Evolutionary conservation across 2,329 filamentous ascomycete genomes (phyloP).

Genomic region (Hymenoscyphus occultus): DNA sequence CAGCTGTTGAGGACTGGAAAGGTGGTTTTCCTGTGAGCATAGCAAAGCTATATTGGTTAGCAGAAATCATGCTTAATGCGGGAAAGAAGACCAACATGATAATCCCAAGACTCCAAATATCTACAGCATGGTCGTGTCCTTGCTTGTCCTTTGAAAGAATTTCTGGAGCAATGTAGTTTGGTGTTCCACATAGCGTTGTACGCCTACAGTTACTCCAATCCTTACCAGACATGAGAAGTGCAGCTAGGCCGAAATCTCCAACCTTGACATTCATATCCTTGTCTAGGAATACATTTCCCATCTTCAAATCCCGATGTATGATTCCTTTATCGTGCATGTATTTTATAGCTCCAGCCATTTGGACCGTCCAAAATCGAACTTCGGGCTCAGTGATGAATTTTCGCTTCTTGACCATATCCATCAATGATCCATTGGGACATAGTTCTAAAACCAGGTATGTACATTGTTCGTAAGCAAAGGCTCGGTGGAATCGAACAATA

Average conservation of each 20-base stretch:
- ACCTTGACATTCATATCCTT: constrained; percentile 96
- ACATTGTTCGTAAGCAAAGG: constrained; percentile 83
- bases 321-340: constrained; percentile 96
- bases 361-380: constrained; percentile 88
- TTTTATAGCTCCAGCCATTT: constrained; percentile 95
- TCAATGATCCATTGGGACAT: constrained; percentile 91
- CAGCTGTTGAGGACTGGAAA: constrained; percentile 87
- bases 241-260: constrained; percentile 93
- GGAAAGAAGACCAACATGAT: constrained; percentile 66
- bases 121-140: constrained; percentile 95
- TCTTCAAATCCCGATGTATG: constrained; percentile 95
- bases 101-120: constrained; percentile 96
- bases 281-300: constrained; percentile 96
- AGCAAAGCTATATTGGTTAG: constrained; percentile 64
- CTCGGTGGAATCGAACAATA: constrained; percentile 91
- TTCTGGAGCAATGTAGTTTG: constrained; percentile 97
- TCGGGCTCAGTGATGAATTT: constrained; percentile 91
- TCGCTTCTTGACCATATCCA: constrained; percentile 94
- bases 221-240: constrained; percentile 84
- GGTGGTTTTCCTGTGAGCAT: constrained; percentile 96
- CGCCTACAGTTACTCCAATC: constrained; percentile 79
- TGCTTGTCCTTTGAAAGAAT: constrained; percentile 92
- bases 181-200: constrained; percentile 93
- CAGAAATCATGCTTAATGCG: constrained; percentile 17
- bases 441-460: constrained; percentile 94